Evolutionary conservation across 495 filamentous ascomycete species (phyloP), one percentile per base, ranked within the genome.

Genomic region (Aspergillus homomorphus): DNA sequence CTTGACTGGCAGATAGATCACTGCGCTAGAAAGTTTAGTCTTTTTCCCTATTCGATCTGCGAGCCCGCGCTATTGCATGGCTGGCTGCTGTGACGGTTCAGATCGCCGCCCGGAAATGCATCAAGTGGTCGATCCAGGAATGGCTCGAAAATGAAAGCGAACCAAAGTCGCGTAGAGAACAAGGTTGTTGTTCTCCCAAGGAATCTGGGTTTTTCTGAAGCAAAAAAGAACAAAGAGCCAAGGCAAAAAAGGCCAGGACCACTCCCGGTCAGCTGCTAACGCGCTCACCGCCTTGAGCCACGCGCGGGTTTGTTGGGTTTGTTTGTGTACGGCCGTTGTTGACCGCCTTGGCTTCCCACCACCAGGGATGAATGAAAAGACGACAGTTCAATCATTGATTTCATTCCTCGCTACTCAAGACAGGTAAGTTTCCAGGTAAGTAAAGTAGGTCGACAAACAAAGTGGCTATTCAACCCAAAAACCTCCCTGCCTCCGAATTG

Each of bases 271-370:
- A 53, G 42, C 58, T 22, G 45, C n/a, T 49, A 8, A 65, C 66
- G 65, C 66, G 60, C 60, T 68, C 66, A 75, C 74, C 74, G 74
- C 74, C 68, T 69, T 57, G 21, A 42, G 52, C 64, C 72, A 69
- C 72, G 71, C 66, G 67, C 33, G 33, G 26, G 9, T 28, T 28
- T 28, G n/a, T 28, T 28, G 26, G 62, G 59, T 72, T 76, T 75
- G 69, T 76, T 72, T 73, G 66, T 67, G 57, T 70, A 65, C 68
- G 66, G 62, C 71, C 63, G 66, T 57, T 52, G 52, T 57, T 63
- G 62, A 70, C 61, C 63, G 69, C 68, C 71, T 73, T 68, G 51
- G 60, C 42, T 52, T 57, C 62, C 62, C 51, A 53, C 63, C 62
- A 59, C 53, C 51, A 62, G 46, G 52, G 56, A 63, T 52, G 57